A percentile compares a stretch with the other conserved stretches of the same genome.
Evolutionary conservation across 2,329 filamentous ascomycete genomes (phyloP).

Genomic region (Annulohypoxylon truncatum): DNA sequence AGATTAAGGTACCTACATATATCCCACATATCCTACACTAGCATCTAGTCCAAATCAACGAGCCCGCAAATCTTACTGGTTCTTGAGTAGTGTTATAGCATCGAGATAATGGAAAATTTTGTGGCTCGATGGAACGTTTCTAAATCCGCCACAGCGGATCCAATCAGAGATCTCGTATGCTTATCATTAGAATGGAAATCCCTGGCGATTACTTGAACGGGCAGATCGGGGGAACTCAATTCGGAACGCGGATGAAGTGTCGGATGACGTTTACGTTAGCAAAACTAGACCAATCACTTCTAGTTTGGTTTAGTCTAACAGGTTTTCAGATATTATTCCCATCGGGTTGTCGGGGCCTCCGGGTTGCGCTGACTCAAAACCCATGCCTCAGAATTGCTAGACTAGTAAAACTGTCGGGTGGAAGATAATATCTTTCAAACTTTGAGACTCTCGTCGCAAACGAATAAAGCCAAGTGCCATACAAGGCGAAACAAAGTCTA

Average conservation of each 20-base stretch:
- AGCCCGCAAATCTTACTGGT: slow-evolving; percentile 17
- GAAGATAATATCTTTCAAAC: background rate
- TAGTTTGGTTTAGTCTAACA: slow-evolving; percentile 4
- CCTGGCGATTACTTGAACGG: background rate
- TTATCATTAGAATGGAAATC: slow-evolving; percentile 22
- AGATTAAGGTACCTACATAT: slow-evolving; percentile 26
- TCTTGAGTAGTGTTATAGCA: slow-evolving; percentile 17
- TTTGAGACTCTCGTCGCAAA: too few species aligned
- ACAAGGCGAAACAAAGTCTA: too few species aligned
- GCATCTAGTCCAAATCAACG: slow-evolving; percentile 4
- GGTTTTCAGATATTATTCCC: slow-evolving; percentile 20
- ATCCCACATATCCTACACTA: slow-evolving; percentile 17
- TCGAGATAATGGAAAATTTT: slow-evolving; percentile 24
- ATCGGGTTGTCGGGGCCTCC: slow-evolving; percentile 5
- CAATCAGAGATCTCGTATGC: slow-evolving; percentile 25
- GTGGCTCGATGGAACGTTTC: slow-evolving; percentile 23
- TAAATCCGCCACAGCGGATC: slow-evolving; percentile 22
- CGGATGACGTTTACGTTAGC: slow-evolving; percentile 24
- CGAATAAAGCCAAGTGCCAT: too few species aligned
- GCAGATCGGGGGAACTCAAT: background rate
- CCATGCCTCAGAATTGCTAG: background rate
- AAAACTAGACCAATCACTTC: slow-evolving; percentile 11
- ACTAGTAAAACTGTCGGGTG: background rate
- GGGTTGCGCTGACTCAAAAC: background rate
- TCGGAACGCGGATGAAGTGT: slow-evolving; percentile 24